Conservation (phyloP, 2,329 filamentous ascomycete genomes). For the Fusarium pininemorale region DNA sequence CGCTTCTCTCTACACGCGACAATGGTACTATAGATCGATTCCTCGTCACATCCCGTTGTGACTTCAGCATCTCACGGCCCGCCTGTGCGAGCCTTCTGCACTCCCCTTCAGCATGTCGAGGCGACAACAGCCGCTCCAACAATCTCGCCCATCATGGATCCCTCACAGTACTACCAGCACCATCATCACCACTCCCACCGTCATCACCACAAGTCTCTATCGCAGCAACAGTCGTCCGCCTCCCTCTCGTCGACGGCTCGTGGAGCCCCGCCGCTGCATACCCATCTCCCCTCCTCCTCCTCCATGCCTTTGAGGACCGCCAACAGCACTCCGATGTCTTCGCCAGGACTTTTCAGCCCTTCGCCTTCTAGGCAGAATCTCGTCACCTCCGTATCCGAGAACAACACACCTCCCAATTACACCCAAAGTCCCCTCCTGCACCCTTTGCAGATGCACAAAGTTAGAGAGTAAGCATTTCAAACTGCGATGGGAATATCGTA, state of each 20-base stretch:
- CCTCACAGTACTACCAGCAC: conserved; percentile 41
- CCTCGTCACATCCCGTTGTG: conserved; percentile 37
- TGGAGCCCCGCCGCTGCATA: conserved; percentile 40
- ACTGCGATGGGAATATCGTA: neutral
- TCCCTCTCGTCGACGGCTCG: conserved; percentile 42
- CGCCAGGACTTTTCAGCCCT: conserved; percentile 69
- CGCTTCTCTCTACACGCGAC: conserved; percentile 18
- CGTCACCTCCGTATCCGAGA: conserved; percentile 60
- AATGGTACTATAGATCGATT: conserved; percentile 42
- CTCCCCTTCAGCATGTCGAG: conserved; percentile 41
- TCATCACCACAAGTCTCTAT: conserved; percentile 43
- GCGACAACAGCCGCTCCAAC: conserved; percentile 33
- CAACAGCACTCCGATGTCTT: conserved; percentile 67
- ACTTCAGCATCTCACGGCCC: conserved; percentile 33
- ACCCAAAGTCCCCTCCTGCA: conserved; percentile 71
- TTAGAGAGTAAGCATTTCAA: conserved; percentile 73
- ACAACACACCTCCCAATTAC: conserved; percentile 59
- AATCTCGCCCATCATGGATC: conserved; percentile 42
- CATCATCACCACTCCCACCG: conserved; percentile 35
- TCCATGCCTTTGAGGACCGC: conserved; percentile 59
- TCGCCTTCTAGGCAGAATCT: conserved; percentile 53
- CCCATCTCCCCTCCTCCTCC: conserved; percentile 48
- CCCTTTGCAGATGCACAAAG: conserved; percentile 75
- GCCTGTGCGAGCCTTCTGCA: conserved; percentile 38
- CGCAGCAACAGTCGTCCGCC: conserved; percentile 43